These are phyloP conservation scores for Zygosaccharomyces bisporus DNA, from an alignment of 805 yeast species.

Conservation along the genomic window DNA sequence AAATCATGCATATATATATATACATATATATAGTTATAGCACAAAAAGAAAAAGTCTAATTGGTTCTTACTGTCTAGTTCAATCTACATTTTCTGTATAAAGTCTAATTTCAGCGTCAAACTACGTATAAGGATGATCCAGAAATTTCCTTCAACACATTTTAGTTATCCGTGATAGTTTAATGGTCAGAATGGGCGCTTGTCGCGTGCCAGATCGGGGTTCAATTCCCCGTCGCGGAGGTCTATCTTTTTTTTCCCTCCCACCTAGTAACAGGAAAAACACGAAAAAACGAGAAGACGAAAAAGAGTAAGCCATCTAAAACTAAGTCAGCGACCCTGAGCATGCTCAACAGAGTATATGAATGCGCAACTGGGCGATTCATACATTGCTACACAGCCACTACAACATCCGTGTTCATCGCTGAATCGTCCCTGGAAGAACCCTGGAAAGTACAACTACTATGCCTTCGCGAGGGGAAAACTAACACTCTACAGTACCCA, in stretches of 20 bases:
- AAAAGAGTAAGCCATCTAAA: background rate
- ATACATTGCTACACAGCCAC: slow-evolving; percentile 18
- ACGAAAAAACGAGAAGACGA: background rate
- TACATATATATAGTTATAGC: slow-evolving; percentile 4
- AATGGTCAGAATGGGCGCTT: slow-evolving; percentile 32
- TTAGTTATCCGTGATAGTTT: slow-evolving; percentile 28
- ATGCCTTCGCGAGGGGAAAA: slow-evolving; percentile 4
- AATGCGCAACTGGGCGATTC: slow-evolving; percentile 9
- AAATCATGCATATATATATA: slow-evolving; percentile 7
- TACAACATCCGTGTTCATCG: slow-evolving; percentile 9
- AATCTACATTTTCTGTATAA: background rate
- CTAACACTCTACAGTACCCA: slow-evolving; percentile 6
- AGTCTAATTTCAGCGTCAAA: too few relatives aligned
- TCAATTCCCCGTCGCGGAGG: slow-evolving; percentile 34
- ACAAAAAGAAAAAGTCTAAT: slow-evolving; percentile 6
- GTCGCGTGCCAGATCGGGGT: slow-evolving; percentile 35
- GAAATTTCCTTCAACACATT: too few relatives aligned
- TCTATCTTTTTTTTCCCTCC: slow-evolving; percentile 5
- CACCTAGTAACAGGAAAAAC: too few relatives aligned
- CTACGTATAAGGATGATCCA: too few relatives aligned
- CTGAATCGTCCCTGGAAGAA: slow-evolving; percentile 11
- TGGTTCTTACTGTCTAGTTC: background rate
- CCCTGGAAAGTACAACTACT: slow-evolving; percentile 9
- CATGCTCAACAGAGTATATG: slow-evolving; percentile 3
- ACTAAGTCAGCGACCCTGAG: background rate